Conservation (phyloP, 805 yeast genomes). For the Nakazawaea laoshanensis region DNA sequence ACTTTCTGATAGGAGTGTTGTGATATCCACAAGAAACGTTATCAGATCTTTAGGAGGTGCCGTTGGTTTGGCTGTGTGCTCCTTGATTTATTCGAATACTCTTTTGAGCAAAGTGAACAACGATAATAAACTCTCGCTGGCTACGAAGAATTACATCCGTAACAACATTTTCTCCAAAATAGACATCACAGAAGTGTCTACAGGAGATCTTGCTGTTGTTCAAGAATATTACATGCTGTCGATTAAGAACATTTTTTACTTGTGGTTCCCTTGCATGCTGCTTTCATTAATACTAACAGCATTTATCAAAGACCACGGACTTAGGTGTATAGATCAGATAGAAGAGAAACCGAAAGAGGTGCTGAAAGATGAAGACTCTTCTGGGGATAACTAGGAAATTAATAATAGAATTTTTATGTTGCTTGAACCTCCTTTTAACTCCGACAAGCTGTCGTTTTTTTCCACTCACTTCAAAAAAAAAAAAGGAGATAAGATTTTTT, state of each 20-base stretch:
- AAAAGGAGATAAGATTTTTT: too few relatives aligned
- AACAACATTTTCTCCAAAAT: conserved; percentile 20
- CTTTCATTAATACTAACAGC: conserved; percentile 23
- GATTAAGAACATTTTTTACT: conserved; percentile 25
- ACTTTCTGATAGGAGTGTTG: conserved; percentile 48
- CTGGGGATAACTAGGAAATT: too few relatives aligned
- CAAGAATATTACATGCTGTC: conserved; percentile 24
- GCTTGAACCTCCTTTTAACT: too few relatives aligned
- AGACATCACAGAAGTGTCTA: conserved; percentile 15
- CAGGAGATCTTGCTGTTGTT: conserved; percentile 18
- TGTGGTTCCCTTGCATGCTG: conserved; percentile 26
- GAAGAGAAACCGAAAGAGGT: background rate
- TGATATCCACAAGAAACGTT: conserved; percentile 48
- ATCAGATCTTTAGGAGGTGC: conserved; percentile 56
- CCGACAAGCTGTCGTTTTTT: too few relatives aligned
- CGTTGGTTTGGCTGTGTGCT: conserved; percentile 40
- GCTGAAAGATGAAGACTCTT: background rate
- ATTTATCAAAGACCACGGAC: conserved; percentile 26
- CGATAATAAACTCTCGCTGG: conserved; percentile 7
- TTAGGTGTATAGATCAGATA: conserved; percentile 27
- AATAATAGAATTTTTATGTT: too few relatives aligned
- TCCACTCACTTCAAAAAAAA: too few relatives aligned
- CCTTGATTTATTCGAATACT: conserved; percentile 21
- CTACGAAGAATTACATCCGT: conserved; percentile 15
- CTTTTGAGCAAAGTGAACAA: conserved; percentile 13